Base-by-base conservation (phyloP, 352 stramenopile genomes). In the Phytophthora hibernalis region DNA sequence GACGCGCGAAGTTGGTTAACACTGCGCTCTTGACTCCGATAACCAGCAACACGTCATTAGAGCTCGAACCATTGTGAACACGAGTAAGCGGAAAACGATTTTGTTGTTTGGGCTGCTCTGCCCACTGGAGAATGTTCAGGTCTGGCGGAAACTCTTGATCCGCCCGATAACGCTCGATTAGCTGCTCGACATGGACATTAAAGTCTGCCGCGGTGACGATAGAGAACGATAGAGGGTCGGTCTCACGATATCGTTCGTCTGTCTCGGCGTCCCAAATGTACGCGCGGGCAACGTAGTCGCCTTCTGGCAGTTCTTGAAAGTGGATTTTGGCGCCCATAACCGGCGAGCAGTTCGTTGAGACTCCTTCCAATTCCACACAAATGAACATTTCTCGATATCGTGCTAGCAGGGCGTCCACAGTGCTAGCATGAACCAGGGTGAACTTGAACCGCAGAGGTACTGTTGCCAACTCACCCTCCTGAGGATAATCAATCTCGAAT, bases 21-120 rank as follows among this genome's bases (percentile, higher is more conserved):
- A 80, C 64, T n/a, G 69, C 77, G 1, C 68, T 78, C 47, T 88
- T 88, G 51, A 88, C 61, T 2, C 82, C 82, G 22, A 88, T 79
- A 1, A 87, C 31, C 0, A 87, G 47, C 9, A 61, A 5, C 12
- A 48, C n/a, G 18, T 48, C 18, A 20, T 21, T 48, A 28, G 22
- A 40, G 16, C 22, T 26, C 15, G 26, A 5, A 15, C 28, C 20
- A 9, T 24, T 48, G 7, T 18, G 9, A 20, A 48, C 3, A 2
- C 18, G 10, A 26, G 42, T 3, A 42, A 15, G 4, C 13, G 9
- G 13, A 18, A n/a, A 42, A n/a, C 16, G n/a, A n/a, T n/a, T 48
- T 6, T 48, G 3, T 48, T 48, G 42, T 48, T 55, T 45, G 13
- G 50, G 45, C 16, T 52, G 30, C 33, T 63, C 31, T 26, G 55